Conservation (phyloP, 768 basidiomycete genomes). For the Lepiota venenata region DNA sequence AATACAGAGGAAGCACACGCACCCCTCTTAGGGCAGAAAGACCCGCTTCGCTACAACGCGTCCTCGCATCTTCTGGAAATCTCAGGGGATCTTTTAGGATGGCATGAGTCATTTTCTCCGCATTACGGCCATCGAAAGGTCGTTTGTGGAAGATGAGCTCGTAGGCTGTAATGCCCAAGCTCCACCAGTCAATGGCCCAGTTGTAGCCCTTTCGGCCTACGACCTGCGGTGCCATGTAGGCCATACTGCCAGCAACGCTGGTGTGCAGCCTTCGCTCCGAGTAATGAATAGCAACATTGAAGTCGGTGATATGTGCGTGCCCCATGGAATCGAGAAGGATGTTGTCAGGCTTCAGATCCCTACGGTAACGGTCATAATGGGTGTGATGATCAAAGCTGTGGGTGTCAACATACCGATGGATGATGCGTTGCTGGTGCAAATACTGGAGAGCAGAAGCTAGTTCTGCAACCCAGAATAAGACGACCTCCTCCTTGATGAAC, state of each 20-base stretch:
- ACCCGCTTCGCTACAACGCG: constrained; percentile 63
- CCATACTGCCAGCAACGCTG: constrained; percentile 97
- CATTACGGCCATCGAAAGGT: constrained; percentile 88
- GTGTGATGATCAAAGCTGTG: neutral
- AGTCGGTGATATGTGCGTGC: constrained; percentile 96
- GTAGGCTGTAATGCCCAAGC: constrained; percentile 85
- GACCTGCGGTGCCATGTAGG: constrained; percentile 99
- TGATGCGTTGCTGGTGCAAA: constrained; percentile 87
- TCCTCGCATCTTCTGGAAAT: constrained; percentile 68
- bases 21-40: constrained; percentile 67
- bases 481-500: constrained; percentile 63
- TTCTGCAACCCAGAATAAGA: constrained; percentile 89
- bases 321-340: constrained; percentile 91
- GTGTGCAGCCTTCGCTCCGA: constrained; percentile 86
- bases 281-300: constrained; percentile 98
- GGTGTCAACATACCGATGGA: constrained; percentile 74
- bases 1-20: constrained; percentile 21
- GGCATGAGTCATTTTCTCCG: constrained; percentile 83
- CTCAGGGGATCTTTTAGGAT: constrained; percentile 77
- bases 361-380: constrained; percentile 25
- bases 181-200: constrained; percentile 96
- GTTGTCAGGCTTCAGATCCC: constrained; percentile 97
- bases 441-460: constrained; percentile 82
- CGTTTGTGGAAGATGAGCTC: constrained; percentile 82
- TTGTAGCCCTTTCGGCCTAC: constrained; percentile 89